Conservation (phyloP, 768 basidiomycete species). For the Rubroboletus pulcherrimus region DNA sequence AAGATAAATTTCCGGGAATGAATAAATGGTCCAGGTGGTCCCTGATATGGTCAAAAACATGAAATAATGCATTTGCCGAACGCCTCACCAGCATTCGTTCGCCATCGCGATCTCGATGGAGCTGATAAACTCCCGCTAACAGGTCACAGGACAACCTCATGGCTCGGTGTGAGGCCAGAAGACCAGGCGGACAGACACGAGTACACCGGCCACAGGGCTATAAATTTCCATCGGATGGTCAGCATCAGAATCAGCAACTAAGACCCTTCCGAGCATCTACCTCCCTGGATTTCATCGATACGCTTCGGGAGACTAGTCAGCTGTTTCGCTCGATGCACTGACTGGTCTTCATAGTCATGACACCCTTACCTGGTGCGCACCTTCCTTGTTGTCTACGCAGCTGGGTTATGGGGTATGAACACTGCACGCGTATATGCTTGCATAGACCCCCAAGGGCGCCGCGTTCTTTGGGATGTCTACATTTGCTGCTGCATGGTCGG, state of each 20-base stretch:
- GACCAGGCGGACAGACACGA: conserved; percentile 14
- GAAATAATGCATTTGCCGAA: conserved; percentile 23
- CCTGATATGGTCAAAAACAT: conserved; percentile 27
- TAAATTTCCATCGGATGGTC: conserved; percentile 20
- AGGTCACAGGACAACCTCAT: conserved; percentile 21
- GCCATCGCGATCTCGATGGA: conserved; percentile 27
- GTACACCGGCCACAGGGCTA: conserved; percentile 18
- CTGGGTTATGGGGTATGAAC: conserved; percentile 18
- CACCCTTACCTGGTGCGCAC: conserved; percentile 16
- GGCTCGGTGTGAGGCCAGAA: conserved; percentile 12
- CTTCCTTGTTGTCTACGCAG: conserved; percentile 1
- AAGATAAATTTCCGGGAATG: conserved; percentile 22
- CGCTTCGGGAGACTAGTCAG: background rate
- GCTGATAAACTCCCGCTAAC: conserved; percentile 21
- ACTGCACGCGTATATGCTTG: background rate
- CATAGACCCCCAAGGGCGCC: conserved; percentile 6
- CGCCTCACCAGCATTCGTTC: conserved; percentile 22
- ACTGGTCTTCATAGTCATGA: background rate
- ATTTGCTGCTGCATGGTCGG: conserved; percentile 34
- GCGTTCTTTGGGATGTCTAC: conserved; percentile 21
- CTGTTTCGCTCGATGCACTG: background rate
- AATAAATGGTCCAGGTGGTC: conserved; percentile 21
- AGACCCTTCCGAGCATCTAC: conserved; percentile 6
- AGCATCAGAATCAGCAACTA: conserved; percentile 16
- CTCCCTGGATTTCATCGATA: conserved; percentile 1